These are phyloP conservation scores for Ceratocystis huliohia DNA, from an alignment of 2,329 filamentous ascomycete species.

Conservation along the genomic window DNA sequence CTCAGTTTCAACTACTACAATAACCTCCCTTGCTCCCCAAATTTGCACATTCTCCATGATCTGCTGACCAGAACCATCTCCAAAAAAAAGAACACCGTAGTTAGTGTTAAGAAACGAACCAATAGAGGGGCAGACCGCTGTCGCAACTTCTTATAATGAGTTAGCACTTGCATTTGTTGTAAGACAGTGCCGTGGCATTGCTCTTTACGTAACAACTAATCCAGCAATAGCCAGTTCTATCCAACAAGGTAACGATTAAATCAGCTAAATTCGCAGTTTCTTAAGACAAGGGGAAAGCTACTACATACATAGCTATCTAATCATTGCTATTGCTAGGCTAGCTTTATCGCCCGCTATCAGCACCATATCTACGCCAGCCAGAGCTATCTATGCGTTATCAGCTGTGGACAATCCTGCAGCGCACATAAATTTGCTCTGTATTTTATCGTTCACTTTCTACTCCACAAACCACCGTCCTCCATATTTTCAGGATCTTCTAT, in stretches of 20 bases:
- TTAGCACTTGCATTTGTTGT: background rate
- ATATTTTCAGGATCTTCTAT: no score
- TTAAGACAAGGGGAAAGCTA: background rate
- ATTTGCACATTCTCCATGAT: background rate
- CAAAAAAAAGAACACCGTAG: background rate
- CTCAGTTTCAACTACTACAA: background rate
- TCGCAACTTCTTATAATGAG: background rate
- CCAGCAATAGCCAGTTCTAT: background rate
- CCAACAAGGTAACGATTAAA: background rate
- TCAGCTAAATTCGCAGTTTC: background rate
- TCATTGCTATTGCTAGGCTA: background rate
- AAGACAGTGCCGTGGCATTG: background rate
- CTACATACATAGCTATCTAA: slow-evolving; percentile 1
- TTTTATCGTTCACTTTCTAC: background rate
- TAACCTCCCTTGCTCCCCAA: background rate
- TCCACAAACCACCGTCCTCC: background rate
- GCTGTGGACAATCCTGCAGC: background rate
- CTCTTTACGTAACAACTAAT: background rate
- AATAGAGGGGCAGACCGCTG: background rate
- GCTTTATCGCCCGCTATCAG: slow-evolving; percentile 6
- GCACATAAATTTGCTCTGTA: background rate
- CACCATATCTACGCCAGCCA: background rate
- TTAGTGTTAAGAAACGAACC: background rate
- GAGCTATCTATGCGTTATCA: slow-evolving; percentile 7
- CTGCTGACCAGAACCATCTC: background rate